phyloP scores from a whole-genome alignment of 495 filamentous ascomycete species.

The Xylaria flabelliformis region DNA sequence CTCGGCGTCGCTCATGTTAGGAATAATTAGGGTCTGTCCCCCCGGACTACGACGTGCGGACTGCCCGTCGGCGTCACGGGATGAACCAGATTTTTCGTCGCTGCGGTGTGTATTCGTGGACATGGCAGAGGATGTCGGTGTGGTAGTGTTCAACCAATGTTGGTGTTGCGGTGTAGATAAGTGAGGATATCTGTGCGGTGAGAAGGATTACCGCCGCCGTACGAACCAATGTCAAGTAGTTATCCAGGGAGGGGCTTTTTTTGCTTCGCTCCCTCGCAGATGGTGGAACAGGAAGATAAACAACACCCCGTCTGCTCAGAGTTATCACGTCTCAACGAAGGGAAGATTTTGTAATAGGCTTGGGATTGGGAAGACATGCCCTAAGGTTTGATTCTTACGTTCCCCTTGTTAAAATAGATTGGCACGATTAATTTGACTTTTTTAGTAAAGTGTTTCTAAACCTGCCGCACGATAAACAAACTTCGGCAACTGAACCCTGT shows the following conservation, averaged over 20 bases:
- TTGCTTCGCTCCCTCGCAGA: not conserved
- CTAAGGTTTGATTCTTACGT: not conserved
- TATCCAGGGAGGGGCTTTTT: not conserved
- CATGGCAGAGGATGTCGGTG: not conserved
- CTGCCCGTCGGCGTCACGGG: too few relatives aligned
- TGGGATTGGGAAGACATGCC: not conserved
- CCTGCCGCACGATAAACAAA: not conserved
- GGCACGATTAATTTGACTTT: not conserved
- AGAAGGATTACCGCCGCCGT: too few relatives aligned
- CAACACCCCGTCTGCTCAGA: not conserved
- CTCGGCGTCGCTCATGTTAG: not conserved
- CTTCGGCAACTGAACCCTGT: not conserved
- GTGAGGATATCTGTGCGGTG: not conserved
- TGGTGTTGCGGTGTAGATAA: not conserved
- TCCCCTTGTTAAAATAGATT: not conserved
- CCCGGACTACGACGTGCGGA: not conserved
- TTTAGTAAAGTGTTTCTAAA: not conserved
- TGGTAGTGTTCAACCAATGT: not conserved
- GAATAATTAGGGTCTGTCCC: not conserved
- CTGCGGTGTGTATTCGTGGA: not conserved
- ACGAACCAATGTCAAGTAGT: not conserved
- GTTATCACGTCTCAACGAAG: not conserved
- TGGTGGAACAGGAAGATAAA: not conserved
- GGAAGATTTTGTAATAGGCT: not conserved
- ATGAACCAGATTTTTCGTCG: not conserved